Percentiles rank a stretch among this genome's conserved stretches.
phyloP scores from a whole-genome alignment of 1,284 basidiomycete genomes.

The Ustilago hordei region DNA sequence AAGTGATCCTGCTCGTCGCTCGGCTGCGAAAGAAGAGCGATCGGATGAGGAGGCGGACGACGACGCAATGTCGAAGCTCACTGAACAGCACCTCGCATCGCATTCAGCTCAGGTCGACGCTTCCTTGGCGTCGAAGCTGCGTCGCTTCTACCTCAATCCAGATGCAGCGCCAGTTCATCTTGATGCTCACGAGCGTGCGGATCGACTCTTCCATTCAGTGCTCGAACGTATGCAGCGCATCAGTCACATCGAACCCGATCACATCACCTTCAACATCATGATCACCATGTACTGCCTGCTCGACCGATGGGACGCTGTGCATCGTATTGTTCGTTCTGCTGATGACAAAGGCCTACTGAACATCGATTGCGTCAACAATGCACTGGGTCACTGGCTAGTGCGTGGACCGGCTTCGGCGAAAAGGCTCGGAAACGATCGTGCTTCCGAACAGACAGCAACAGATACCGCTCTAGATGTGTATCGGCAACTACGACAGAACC shows the following conservation, averaged over 20 bases:
- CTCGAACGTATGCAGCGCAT: constrained; percentile 45
- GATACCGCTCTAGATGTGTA: constrained; percentile 35
- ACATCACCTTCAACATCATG: constrained; percentile 50
- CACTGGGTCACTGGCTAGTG: constrained; percentile 22
- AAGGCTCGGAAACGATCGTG: too few relatives aligned
- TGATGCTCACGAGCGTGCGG: constrained; percentile 29
- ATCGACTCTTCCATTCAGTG: constrained; percentile 43
- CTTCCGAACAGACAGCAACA: neutral
- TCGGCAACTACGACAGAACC: constrained; percentile 39
- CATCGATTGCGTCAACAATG: constrained; percentile 41
- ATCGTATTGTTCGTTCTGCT: constrained; percentile 14
- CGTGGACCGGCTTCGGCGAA: constrained; percentile 12
- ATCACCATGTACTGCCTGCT: constrained; percentile 47
- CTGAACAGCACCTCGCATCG: constrained; percentile 24
- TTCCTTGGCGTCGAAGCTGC: constrained; percentile 31
- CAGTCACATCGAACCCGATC: constrained; percentile 34
- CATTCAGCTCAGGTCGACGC: constrained; percentile 23
- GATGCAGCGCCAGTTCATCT: constrained; percentile 29
- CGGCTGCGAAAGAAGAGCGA: neutral
- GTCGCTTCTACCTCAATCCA: constrained; percentile 29
- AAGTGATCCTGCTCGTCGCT: constrained; percentile 8
- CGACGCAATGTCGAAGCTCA: constrained; percentile 15
- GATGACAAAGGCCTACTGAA: constrained; percentile 13
- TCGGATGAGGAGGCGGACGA: constrained; percentile 25
- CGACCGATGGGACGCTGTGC: constrained; percentile 30